phyloP scores from a whole-genome alignment of 805 yeast species.

The Millerozyma miso region DNA sequence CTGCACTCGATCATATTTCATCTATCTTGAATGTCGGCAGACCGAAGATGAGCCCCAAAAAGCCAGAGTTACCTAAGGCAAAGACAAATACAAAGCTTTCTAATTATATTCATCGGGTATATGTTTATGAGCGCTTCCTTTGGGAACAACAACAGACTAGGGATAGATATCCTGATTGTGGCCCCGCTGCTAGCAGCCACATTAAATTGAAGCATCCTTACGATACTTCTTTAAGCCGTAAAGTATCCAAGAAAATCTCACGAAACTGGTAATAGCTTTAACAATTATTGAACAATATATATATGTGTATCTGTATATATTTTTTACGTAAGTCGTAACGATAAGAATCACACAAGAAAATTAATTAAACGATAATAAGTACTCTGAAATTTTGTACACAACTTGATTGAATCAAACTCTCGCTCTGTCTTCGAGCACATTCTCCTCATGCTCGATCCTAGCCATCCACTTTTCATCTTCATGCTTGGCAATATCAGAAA shows the following conservation, averaged over 20 bases:
- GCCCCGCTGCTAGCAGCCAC: not conserved
- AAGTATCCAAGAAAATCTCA: not conserved
- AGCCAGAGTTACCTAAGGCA: slow-evolving; percentile 16
- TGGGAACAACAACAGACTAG: not conserved
- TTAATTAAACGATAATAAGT: too few species aligned
- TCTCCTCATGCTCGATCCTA: not conserved
- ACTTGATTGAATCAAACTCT: not conserved
- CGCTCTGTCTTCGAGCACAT: not conserved
- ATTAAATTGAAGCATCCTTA: not conserved
- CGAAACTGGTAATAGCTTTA: not conserved
- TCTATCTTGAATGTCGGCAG: not conserved
- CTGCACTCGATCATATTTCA: slow-evolving; percentile 1
- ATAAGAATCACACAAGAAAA: too few species aligned
- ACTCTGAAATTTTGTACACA: too few species aligned
- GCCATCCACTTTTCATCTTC: not conserved
- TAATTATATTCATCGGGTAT: slow-evolving; percentile 18
- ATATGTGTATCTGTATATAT: too few species aligned
- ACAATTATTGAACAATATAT: too few species aligned
- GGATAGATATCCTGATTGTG: not conserved
- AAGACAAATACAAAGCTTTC: slow-evolving; percentile 24
- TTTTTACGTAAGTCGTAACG: too few species aligned
- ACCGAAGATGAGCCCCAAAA: slow-evolving; percentile 2
- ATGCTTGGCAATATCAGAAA: not conserved
- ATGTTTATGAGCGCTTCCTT: slow-evolving; percentile 14
- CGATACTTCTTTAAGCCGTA: not conserved